Evolutionary conservation across 192 early-diverging fungal genomes (phyloP), one percentile per base, ranked within the genome.

Genomic region (Thamnidium elegans): DNA sequence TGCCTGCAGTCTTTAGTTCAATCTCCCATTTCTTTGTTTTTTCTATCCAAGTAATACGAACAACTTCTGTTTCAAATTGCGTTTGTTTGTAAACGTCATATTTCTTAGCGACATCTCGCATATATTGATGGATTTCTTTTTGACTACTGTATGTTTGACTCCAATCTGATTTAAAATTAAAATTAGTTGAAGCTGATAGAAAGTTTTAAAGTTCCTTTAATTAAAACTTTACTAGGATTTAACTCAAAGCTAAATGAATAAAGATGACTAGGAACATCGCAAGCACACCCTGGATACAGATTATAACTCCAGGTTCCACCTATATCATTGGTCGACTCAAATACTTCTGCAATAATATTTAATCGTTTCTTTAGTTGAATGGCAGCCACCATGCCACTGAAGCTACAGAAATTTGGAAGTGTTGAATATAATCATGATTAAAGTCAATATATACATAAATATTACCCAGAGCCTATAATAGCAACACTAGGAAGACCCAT

Each of bases 291-390:
- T 2, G 73, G 73, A 48, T 77, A 79, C 13, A 65, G 71, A 65
- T 72, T 76, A 31, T 72, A 62, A 19, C 69, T 70, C 83, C 83
- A 84, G 17, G 80, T 82, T 23, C 80, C 83, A 1, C 83, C 83
- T 11, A 84, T 69, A 42, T 78, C 78, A 1, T 68, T 61, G 17
- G 69, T 62, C 32, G 66, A 67, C 51, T 84, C 83, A 39, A 82
- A 80, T 53, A 84, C 68, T 9, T 63, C 63, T 5, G 73, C 71
- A 11, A 60, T 60, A 26, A 79, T 52, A 19, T 71, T 74, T 36
- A 84, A 66, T 48, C 76, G 67, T 26, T 82, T 72, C 58, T 75
- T 64, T 13, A 84, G 61, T 13, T 78, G 71, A 30, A 84, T 76
- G 7, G 78, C 82, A 10, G 83, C 75, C 58, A 74, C 79, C 15